These are phyloP conservation scores for Nitzschia palea DNA, from an alignment of 108 stramenopile genomes.

Conservation along the genomic window DNA sequence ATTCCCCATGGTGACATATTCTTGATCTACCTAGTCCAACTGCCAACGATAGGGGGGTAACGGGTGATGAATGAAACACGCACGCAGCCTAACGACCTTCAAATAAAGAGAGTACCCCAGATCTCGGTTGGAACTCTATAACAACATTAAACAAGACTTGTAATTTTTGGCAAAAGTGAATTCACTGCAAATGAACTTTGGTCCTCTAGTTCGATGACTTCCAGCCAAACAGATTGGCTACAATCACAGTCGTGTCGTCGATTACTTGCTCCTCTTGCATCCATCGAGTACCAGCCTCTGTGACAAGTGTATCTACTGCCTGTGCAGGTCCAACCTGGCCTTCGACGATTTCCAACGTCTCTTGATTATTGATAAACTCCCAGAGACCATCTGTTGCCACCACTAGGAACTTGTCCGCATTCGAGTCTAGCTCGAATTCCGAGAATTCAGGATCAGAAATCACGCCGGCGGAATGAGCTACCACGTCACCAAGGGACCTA, in stretches of 20 bases:
- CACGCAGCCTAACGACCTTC: no score
- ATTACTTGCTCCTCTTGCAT: conserved; percentile 98
- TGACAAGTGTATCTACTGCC: conserved; percentile 89
- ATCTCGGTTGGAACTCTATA: conserved; percentile 4
- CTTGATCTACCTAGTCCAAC: no score
- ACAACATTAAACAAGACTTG: background rate
- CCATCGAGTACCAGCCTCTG: conserved; percentile 94
- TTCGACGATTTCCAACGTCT: conserved; percentile 88
- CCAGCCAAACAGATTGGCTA: conserved; percentile 91
- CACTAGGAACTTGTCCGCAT: conserved; percentile 86
- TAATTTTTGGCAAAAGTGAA: background rate
- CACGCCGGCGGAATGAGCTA: conserved; percentile 98
- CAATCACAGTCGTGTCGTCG: conserved; percentile 98
- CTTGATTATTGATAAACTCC: conserved; percentile 96
- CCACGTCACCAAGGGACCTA: conserved; percentile 94
- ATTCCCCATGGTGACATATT: no score
- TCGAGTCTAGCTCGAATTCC: conserved; percentile 78
- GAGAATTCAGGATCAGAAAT: conserved; percentile 94
- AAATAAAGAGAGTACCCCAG: conserved; percentile 1
- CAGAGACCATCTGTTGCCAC: conserved; percentile 97
- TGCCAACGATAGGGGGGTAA: no score
- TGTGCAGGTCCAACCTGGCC: conserved; percentile 79
- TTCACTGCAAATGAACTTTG: no score
- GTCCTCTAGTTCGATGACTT: conserved; percentile 43
- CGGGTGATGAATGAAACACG: no score